Evolutionary conservation across 495 filamentous ascomycete genomes (phyloP), one percentile per base, ranked within the genome.

Genomic region (Astrocystis sublimbata): DNA sequence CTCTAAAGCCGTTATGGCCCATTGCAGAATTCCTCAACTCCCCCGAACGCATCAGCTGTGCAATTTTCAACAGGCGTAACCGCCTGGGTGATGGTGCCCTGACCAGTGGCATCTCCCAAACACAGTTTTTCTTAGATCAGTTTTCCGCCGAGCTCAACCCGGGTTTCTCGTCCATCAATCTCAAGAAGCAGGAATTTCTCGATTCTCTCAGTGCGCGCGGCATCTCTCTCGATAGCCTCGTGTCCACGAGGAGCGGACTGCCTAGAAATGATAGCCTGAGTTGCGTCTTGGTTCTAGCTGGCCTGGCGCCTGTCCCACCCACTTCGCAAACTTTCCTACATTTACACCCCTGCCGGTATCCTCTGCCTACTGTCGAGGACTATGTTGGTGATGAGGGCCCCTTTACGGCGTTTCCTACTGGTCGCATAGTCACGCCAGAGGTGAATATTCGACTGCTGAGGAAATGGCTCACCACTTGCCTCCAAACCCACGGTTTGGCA

Each of bases 1-100:
- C 30, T 23, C 24, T 64, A 4, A 63, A 63, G 19, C 51, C 57
- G 0, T 61, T 51, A 61, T 61, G 45, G 62, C 62, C 57, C 4
- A 61, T 67, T 36, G 57, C 33, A 3, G 26, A 59, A 12, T 33
- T 64, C 21, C 65, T 64, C 9, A 28, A 60, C 56, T 42, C 33
- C 2, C 55, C 61, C 4, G 61, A 64, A 28, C 24, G 41, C 5
- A 50, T 60, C 9, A 60, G 55, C 0, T 64, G 56, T 58, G 65
- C 65, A 0, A 56, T 66, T 24, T 66, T 31, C 24, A 60, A 53
- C 43, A 13, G 23, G 3, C 41, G 61, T 13, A 66, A 61, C 10
- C 40, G 61, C 6, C 31, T 63, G 45, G 55, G 60, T 26, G 54
- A 13, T 17, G 46, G 46, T 3, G 0, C 30, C 13, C 19, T 49